A percentile compares a stretch with the other conserved stretches of the same genome.
Evolutionary conservation across 2,329 filamentous ascomycete genomes (phyloP).

Genomic region (Pyrenochaeta sp.): DNA sequence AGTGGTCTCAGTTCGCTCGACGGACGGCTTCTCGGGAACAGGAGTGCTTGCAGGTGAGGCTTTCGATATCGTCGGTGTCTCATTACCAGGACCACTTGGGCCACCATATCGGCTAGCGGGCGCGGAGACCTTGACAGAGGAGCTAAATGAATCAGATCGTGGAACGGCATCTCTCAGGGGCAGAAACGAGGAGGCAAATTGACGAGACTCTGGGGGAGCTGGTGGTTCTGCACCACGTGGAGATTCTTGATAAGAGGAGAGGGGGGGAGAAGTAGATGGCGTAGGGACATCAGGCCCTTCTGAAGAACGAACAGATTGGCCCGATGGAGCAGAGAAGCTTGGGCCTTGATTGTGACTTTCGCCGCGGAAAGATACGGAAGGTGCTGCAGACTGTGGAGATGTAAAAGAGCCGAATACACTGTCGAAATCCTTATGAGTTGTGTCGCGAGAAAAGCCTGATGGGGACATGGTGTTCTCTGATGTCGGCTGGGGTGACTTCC

Average conservation of each 20-base stretch:
- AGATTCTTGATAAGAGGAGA: slow-evolving; percentile 60
- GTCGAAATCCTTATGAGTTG: slow-evolving; percentile 69
- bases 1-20: slow-evolving; percentile 46
- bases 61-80: slow-evolving; percentile 55
- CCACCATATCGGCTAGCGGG: slow-evolving; percentile 71
- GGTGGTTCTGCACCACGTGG: slow-evolving; percentile 67
- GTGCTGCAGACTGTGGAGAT: slow-evolving; percentile 54
- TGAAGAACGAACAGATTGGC: slow-evolving; percentile 55
- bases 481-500: slow-evolving; percentile 62
- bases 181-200: slow-evolving; percentile 79
- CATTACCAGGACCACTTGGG: slow-evolving; percentile 58
- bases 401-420: slow-evolving; percentile 80
- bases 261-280: slow-evolving; percentile 70
- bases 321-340: slow-evolving; percentile 52
- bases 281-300: slow-evolving; percentile 63
- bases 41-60: slow-evolving; percentile 58
- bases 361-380: slow-evolving; percentile 70
- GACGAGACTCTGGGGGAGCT: slow-evolving; percentile 75
- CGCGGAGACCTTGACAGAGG: slow-evolving; percentile 80
- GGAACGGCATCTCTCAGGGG: slow-evolving; percentile 68
- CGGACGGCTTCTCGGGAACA: slow-evolving; percentile 58
- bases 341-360: slow-evolving; percentile 52
- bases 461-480: slow-evolving; percentile 61
- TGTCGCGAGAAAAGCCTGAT: slow-evolving; percentile 56
- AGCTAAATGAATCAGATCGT: slow-evolving; percentile 73